phyloP scores from a whole-genome alignment of 2,329 filamentous ascomycete genomes.

The Teratosphaeria viscida region DNA sequence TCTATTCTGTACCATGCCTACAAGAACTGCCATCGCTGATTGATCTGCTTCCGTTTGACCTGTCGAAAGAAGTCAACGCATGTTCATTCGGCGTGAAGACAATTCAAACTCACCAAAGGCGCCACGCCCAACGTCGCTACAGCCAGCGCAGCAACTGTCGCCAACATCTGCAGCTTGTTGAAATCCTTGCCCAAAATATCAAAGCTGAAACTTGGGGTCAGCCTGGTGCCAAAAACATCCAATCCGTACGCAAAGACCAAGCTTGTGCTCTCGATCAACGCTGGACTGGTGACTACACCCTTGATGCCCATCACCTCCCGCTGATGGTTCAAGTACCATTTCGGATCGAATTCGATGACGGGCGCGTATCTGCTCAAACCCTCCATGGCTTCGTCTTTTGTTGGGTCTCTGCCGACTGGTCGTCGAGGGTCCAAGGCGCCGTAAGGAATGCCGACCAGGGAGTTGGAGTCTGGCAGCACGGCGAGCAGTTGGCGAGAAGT shows the following conservation, averaged over 20 bases:
- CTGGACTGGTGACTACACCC: conserved; percentile 63
- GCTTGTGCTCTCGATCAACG: conserved; percentile 82
- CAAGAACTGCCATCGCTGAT: conserved; percentile 48
- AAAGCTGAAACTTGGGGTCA: conserved; percentile 81
- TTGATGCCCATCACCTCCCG: conserved; percentile 69
- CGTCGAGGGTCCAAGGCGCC: conserved; percentile 73
- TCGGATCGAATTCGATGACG: conserved; percentile 71
- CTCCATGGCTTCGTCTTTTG: conserved; percentile 68
- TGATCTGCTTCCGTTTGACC: conserved; percentile 55
- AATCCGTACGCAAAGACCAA: conserved; percentile 79
- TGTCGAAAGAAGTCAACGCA: conserved; percentile 19
- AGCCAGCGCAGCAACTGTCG: conserved; percentile 71
- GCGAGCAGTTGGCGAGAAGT: conserved; percentile 72
- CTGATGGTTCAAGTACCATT: conserved; percentile 68
- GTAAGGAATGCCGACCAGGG: conserved; percentile 71
- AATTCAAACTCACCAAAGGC: conserved; percentile 59
- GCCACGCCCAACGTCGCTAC: conserved; percentile 67
- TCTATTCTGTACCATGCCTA: background rate
- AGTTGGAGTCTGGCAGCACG: conserved; percentile 60
- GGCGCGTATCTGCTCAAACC: conserved; percentile 69
- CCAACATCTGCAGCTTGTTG: conserved; percentile 75
- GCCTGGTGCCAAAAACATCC: conserved; percentile 77
- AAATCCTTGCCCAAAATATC: conserved; percentile 91
- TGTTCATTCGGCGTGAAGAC: background rate
- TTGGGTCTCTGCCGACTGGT: conserved; percentile 75